A percentile compares a stretch with the other conserved stretches of the same genome.
phyloP scores from a whole-genome alignment of 169 alveolate genomes.

The Plasmodium relictum region DNA sequence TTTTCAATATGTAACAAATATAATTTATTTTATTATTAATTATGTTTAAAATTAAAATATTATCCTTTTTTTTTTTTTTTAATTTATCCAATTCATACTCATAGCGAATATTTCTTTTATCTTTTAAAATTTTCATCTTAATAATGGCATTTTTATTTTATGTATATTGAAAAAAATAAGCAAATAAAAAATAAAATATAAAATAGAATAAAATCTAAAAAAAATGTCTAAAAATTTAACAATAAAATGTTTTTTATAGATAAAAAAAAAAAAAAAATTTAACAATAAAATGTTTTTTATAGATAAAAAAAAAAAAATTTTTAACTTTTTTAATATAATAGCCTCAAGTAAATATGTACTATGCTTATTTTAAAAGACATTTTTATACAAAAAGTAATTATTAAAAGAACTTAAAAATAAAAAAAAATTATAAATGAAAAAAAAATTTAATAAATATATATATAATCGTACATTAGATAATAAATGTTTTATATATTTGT shows the following conservation, averaged over 20 bases:
- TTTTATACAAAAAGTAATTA: no score
- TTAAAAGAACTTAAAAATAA: no score
- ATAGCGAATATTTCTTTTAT: slow-evolving; percentile 62
- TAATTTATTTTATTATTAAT: slow-evolving; percentile 52
- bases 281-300: no score
- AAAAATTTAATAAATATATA: no score
- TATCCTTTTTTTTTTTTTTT: slow-evolving; percentile 64
- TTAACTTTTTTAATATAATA: no score
- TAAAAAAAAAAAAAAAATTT: neutral
- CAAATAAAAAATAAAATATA: neutral
- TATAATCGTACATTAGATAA: no score
- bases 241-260: neutral
- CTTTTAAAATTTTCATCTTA: slow-evolving; percentile 45
- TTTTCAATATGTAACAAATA: slow-evolving; percentile 71
- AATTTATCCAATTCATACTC: slow-evolving; percentile 69
- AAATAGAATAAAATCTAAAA: neutral
- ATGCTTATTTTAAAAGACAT: no score
- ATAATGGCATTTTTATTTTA: neutral
- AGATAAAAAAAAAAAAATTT: no score
- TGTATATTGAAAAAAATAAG: neutral
- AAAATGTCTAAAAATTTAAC: neutral
- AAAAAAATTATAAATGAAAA: no score
- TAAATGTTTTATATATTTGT: no score
- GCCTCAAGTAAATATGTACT: no score
- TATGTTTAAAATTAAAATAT: slow-evolving; percentile 36